Evolutionary conservation across 345 rosid genomes (phyloP).

Genomic region (Arabidopsis arenosa): DNA sequence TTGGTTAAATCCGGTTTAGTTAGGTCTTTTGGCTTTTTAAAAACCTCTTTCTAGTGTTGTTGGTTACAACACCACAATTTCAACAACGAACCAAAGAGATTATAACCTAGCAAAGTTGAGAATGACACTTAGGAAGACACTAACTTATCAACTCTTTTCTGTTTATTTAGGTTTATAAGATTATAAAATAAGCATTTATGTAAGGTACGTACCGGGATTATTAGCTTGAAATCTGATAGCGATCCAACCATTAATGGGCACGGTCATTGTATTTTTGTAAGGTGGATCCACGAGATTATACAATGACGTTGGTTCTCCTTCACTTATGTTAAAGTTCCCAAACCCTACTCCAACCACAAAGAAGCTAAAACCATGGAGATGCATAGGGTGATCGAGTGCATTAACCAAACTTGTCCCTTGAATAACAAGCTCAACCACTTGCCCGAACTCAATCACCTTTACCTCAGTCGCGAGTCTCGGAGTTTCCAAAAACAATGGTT

Average conservation of each 20-base stretch:
- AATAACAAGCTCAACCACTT: conserved; percentile 30
- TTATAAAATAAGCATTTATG: neutral
- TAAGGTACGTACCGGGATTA: conserved; percentile 39
- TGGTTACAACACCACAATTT: neutral
- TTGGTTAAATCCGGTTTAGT: neutral
- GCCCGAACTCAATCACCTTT: conserved; percentile 14
- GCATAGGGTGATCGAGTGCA: conserved; percentile 44
- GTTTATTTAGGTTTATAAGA: neutral
- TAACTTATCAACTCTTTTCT: neutral
- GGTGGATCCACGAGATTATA: conserved; percentile 41
- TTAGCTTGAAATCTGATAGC: conserved; percentile 34
- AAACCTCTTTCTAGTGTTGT: neutral
- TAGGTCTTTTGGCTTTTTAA: neutral
- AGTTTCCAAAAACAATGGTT: conserved; percentile 25
- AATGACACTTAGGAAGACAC: neutral
- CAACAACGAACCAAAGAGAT: neutral
- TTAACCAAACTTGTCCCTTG: conserved; percentile 40
- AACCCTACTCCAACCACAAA: conserved; percentile 32
- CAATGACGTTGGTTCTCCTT: conserved; percentile 9
- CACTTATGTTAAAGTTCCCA: conserved; percentile 34
- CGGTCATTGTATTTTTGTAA: conserved; percentile 33
- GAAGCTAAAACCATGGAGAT: conserved; percentile 42
- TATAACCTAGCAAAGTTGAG: neutral
- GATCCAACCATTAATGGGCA: conserved; percentile 38
- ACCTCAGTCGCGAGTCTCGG: conserved; percentile 40